Evolutionary conservation across 768 basidiomycete species (phyloP).

Genomic region (Boletus sp.): DNA sequence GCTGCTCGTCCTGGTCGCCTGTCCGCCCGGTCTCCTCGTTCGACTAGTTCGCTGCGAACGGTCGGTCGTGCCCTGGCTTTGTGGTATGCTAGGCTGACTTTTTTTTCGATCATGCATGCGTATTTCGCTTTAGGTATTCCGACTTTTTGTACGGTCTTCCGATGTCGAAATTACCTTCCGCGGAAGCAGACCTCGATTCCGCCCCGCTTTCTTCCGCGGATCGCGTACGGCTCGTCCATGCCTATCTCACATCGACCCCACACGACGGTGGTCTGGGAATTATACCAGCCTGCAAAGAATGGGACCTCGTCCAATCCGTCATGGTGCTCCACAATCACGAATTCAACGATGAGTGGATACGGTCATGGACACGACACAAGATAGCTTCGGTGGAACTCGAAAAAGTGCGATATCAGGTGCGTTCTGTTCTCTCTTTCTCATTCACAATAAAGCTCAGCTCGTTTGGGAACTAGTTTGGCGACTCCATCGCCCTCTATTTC

Average conservation of each 20-base stretch:
- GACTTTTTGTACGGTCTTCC: constrained; percentile 77
- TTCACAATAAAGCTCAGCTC: not conserved
- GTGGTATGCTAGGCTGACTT: not conserved
- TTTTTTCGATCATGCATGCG: not conserved
- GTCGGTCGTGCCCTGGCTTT: constrained; percentile 40
- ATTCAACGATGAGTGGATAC: constrained; percentile 79
- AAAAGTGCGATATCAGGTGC: constrained; percentile 67
- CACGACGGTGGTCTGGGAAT: constrained; percentile 86
- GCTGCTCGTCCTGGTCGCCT: constrained; percentile 71
- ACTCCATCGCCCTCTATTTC: constrained; percentile 84
- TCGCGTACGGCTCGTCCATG: constrained; percentile 74
- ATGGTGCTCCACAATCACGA: constrained; percentile 80
- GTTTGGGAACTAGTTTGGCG: constrained; percentile 56
- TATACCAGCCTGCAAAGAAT: constrained; percentile 63
- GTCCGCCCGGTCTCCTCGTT: constrained; percentile 56
- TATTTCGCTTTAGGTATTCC: constrained; percentile 45
- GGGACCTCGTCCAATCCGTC: constrained; percentile 79
- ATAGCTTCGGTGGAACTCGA: constrained; percentile 64
- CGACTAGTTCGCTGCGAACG: constrained; percentile 70
- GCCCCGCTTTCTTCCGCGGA: constrained; percentile 63
- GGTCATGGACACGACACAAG: constrained; percentile 64
- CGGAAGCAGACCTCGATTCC: constrained; percentile 41
- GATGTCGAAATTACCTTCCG: constrained; percentile 43
- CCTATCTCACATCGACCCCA: constrained; percentile 63
- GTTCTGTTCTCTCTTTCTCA: constrained; percentile 12